phyloP scores from a whole-genome alignment of 2,329 filamentous ascomycete genomes.

The Talaromyces sp. region DNA sequence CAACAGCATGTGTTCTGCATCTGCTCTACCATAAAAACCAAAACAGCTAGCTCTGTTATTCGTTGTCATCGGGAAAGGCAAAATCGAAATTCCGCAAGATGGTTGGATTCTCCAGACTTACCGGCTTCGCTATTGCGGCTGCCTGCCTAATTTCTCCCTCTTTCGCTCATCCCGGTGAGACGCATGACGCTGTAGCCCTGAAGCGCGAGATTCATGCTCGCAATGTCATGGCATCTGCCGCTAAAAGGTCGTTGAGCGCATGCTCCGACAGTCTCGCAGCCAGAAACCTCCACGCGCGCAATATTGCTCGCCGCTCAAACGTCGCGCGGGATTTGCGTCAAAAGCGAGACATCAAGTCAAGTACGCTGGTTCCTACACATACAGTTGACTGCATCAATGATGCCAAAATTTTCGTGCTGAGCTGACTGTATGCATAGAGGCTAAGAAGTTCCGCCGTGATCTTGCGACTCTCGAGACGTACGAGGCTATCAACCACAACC shows the following conservation, averaged over 20 bases:
- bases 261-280: constrained; percentile 26
- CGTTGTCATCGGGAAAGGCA: neutral
- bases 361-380: constrained; percentile 19
- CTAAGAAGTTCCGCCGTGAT: neutral
- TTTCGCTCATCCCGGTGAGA: neutral
- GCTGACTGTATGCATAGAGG: neutral
- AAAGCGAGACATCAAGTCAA: constrained; percentile 26
- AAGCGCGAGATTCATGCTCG: constrained; percentile 30
- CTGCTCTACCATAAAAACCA: neutral
- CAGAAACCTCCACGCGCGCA: constrained; percentile 27
- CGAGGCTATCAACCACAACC: neutral
- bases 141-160: neutral
- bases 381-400: neutral
- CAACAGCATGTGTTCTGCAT: neutral
- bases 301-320: constrained; percentile 27
- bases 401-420: neutral
- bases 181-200: constrained; percentile 16
- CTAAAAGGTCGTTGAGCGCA: constrained; percentile 25
- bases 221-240: constrained; percentile 25
- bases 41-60: neutral
- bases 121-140: neutral
- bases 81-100: neutral
- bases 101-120: neutral
- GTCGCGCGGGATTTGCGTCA: constrained; percentile 28
- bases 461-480: neutral